phyloP scores from a whole-genome alignment of 192 early-diverging fungal species.

The Coemansia asiatica region DNA sequence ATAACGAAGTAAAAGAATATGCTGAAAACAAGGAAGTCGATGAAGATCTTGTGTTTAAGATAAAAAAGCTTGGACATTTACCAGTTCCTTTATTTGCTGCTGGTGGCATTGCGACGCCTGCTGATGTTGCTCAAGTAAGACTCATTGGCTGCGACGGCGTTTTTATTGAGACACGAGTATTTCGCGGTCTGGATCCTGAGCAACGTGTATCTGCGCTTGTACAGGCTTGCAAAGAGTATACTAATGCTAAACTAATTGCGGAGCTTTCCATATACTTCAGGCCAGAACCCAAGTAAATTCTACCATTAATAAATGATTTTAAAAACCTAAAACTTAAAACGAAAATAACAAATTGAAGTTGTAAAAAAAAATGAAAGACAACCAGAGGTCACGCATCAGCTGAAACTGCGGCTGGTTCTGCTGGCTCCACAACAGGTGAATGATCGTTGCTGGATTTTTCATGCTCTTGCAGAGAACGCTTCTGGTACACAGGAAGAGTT shows the following conservation, averaged over 20 bases:
- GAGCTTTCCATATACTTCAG: constrained; percentile 10
- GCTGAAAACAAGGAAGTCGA: constrained; percentile 85
- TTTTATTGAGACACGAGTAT: constrained; percentile 90
- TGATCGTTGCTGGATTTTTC: neutral
- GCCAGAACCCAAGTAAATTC: neutral
- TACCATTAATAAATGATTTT: too few relatives aligned
- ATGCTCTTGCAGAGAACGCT: neutral
- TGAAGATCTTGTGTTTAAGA: constrained; percentile 79
- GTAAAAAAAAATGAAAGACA: neutral
- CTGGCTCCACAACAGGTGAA: neutral
- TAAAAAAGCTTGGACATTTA: constrained; percentile 78
- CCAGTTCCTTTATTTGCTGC: constrained; percentile 97
- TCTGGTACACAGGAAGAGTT: neutral
- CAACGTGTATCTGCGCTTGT: constrained; percentile 86
- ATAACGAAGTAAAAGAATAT: constrained; percentile 74
- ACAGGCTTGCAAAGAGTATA: constrained; percentile 57
- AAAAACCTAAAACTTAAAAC: too few relatives aligned
- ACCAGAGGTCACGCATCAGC: neutral
- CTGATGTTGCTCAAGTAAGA: constrained; percentile 97
- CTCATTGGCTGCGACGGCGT: constrained; percentile 95
- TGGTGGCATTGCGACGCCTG: constrained; percentile 91
- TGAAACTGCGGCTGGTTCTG: neutral
- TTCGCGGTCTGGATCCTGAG: constrained; percentile 81
- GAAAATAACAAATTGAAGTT: neutral
- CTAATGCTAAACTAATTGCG: neutral